Percentiles rank a stretch among this genome's conserved stretches.
phyloP scores from a whole-genome alignment of 1,284 basidiomycete species.

The Malassezia globosa region DNA sequence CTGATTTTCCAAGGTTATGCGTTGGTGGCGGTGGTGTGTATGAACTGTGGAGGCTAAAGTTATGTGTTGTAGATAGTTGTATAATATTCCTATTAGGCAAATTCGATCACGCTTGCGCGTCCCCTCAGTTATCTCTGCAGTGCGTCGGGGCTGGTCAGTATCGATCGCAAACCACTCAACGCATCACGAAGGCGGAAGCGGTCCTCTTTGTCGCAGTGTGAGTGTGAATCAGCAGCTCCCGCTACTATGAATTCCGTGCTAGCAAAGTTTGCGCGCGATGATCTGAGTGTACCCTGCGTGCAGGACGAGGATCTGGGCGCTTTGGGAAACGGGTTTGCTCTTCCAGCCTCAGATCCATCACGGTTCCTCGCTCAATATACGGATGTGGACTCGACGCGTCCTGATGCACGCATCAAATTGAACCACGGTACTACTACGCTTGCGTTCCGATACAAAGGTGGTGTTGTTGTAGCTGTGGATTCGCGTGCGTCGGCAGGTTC shows the following conservation, averaged over 20 bases:
- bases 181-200: too few relatives aligned
- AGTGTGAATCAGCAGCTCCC: too few relatives aligned
- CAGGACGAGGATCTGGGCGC: neutral
- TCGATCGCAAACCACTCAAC: too few relatives aligned
- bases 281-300: neutral
- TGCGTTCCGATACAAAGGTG: constrained; percentile 90
- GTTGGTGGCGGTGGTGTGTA: neutral
- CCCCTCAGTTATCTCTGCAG: too few relatives aligned
- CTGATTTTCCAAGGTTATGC: too few relatives aligned
- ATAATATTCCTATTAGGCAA: constrained; percentile 7
- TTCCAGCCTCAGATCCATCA: constrained; percentile 20
- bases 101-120: constrained; percentile 15
- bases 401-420: constrained; percentile 66
- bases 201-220: too few relatives aligned
- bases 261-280: constrained; percentile 1
- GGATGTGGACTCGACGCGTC: constrained; percentile 45
- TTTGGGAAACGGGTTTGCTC: neutral
- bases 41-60: too few relatives aligned
- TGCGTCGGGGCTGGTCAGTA: too few relatives aligned
- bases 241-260: constrained; percentile 11
- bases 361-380: constrained; percentile 43
- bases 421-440: constrained; percentile 97
- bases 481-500: constrained; percentile 92
- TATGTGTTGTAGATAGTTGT: too few relatives aligned
- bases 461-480: constrained; percentile 95